Evolutionary conservation across 1,284 basidiomycete species (phyloP), one percentile per base, ranked within the genome.

Genomic region (Tilletia horrida): DNA sequence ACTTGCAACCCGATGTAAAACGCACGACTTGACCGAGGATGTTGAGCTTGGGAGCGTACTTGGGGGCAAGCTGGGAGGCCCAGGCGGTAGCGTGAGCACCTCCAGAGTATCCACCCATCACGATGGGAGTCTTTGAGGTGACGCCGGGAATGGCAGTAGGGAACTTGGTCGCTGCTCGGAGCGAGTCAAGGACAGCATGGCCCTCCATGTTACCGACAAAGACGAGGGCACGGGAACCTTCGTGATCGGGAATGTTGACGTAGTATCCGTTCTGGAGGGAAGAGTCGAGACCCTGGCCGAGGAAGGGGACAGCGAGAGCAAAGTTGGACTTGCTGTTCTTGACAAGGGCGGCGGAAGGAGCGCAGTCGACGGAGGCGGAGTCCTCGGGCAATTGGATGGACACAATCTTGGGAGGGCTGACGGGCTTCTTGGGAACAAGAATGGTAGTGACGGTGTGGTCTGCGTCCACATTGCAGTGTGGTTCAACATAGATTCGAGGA

Each of bases 221-320:
- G 66, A 76, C 75, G 6, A 71, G 70, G 21, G 50, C 57, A 0
- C 64, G 64, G 18, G 64, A 65, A 14, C 78, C 78, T 45, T 78
- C 73, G 66, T 76, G 72, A 61, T 81, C 79, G 18, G 78, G 57
- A 16, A 72, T 71, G 27, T 73, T 73, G 7, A 79, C 78, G 55
- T 79, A 73, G 70, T 73, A 79, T 57, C 78, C 78, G 44, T 75
- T 65, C 21, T 71, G 45, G 1, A 78, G 66, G 3, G 75, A 74
- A 69, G 73, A 76, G 43, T 70, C 47, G 63, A 73, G 69, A 61
- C 66, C 69, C 29, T 73, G 69, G 18, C 67, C 66, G 48, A 73
- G 69, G 8, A 73, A 59, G 18, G 69, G 61, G 18, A 64, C 48
- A 4, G 68, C 67, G 4, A 61, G 50, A 62, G 72, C 69, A 62